Evolutionary conservation across 2,329 filamentous ascomycete species (phyloP).

Genomic region (Neoarthrinium moseri): DNA sequence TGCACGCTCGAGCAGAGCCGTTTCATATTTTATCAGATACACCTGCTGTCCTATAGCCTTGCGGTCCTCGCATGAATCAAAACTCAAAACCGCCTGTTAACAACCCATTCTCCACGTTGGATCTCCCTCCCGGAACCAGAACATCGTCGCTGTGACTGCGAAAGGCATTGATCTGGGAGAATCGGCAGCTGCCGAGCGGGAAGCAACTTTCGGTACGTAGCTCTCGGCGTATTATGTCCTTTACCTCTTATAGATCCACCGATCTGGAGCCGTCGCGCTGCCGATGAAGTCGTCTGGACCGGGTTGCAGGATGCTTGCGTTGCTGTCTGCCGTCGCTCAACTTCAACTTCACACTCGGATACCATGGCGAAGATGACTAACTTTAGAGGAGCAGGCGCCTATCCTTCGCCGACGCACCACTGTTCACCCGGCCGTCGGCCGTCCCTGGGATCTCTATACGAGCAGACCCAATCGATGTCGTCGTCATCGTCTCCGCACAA

Average conservation of each 20-base stretch:
- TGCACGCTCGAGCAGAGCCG: too few relatives aligned
- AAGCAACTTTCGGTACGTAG: too few relatives aligned
- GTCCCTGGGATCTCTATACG: slow-evolving; percentile 30
- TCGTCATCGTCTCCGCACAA: slow-evolving; percentile 44
- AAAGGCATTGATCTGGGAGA: too few relatives aligned
- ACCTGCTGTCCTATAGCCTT: background rate
- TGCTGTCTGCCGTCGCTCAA: too few relatives aligned
- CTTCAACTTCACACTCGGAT: too few relatives aligned
- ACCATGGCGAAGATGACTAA: slow-evolving; percentile 35
- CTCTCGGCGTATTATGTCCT: too few relatives aligned
- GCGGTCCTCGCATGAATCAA: background rate
- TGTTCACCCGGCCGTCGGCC: slow-evolving; percentile 30
- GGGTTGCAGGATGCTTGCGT: too few relatives aligned
- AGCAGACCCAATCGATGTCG: slow-evolving; percentile 37
- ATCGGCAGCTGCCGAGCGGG: too few relatives aligned
- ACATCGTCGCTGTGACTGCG: background rate
- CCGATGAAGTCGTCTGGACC: too few relatives aligned
- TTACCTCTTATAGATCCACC: too few relatives aligned
- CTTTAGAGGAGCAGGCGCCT: slow-evolving; percentile 30
- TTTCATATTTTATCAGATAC: background rate
- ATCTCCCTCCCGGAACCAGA: background rate
- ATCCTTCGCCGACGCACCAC: slow-evolving; percentile 34
- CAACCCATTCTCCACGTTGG: background rate
- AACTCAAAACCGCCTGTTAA: background rate
- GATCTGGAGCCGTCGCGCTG: too few relatives aligned